These are phyloP conservation scores for Talaromyces thailandensis DNA, from an alignment of 495 filamentous ascomycete species.

Conservation along the genomic window DNA sequence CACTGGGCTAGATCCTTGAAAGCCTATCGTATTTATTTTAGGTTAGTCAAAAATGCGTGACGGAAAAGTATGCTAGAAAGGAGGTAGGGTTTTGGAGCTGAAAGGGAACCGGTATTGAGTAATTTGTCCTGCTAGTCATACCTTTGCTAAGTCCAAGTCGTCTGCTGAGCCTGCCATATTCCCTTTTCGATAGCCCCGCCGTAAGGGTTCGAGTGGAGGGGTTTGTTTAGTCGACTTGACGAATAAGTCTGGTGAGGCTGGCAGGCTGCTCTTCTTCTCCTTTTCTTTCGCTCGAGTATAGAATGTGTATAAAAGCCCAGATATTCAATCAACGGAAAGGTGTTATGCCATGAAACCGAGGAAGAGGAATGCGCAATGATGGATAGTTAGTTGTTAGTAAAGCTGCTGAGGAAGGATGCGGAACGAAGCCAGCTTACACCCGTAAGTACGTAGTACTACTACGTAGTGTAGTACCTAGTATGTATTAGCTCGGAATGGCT, in stretches of 20 bases:
- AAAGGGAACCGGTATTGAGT: background rate
- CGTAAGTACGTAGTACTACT: no score
- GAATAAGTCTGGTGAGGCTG: background rate
- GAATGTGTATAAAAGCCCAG: background rate
- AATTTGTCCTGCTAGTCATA: background rate
- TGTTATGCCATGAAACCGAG: background rate
- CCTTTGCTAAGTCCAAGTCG: slow-evolving; percentile 3
- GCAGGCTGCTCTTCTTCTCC: background rate
- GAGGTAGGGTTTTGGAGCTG: background rate
- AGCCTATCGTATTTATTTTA: slow-evolving; percentile 15
- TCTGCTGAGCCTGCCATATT: slow-evolving; percentile 1
- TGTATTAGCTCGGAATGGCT: background rate
- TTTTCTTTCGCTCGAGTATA: background rate
- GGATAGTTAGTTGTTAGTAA: no score
- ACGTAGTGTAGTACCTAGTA: no score
- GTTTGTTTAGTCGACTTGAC: background rate
- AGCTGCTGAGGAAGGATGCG: background rate
- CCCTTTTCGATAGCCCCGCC: background rate
- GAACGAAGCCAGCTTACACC: background rate
- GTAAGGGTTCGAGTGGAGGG: background rate
- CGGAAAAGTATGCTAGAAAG: background rate
- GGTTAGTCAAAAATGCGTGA: background rate
- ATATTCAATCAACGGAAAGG: background rate
- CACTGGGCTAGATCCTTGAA: slow-evolving; percentile 31
- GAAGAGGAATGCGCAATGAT: background rate